A percentile compares a stretch with the other conserved stretches of the same genome.
Conservation (phyloP, 1,139 yeast species). For the Taphrina pruni region DNA sequence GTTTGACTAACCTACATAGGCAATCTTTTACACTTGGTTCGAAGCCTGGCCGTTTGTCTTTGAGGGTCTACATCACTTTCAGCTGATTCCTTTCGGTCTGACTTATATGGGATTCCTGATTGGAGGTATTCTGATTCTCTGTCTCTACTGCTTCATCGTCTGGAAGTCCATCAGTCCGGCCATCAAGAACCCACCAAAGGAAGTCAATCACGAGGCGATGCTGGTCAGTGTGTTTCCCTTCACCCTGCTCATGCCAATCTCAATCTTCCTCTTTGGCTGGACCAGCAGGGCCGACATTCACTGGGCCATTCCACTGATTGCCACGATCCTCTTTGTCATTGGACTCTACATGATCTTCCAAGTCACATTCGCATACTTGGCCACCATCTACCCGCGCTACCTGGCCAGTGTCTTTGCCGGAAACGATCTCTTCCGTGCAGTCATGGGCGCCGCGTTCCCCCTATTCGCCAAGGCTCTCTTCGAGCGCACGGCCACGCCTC, state of each 20-base stretch:
- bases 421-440: conserved; percentile 14
- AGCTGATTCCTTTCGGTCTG: conserved; percentile 10
- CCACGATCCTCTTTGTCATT: conserved; percentile 77
- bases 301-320: conserved; percentile 79
- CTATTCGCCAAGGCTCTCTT: conserved; percentile 8
- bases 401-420: conserved; percentile 19
- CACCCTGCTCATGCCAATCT: conserved; percentile 48
- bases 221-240: conserved; percentile 2
- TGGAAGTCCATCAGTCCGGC: conserved; percentile 10
- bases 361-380: conserved; percentile 8
- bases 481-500: neutral
- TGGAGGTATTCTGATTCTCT: neutral
- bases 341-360: conserved; percentile 43
- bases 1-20: neutral
- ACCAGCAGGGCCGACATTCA: conserved; percentile 65
- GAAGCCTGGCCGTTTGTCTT: conserved; percentile 11
- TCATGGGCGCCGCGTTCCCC: neutral
- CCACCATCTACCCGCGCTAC: conserved; percentile 2
- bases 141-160: conserved; percentile 1
- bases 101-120: conserved; percentile 8
- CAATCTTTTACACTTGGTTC: conserved; percentile 16
- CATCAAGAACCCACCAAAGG: conserved; percentile 3
- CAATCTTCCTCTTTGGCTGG: conserved; percentile 85
- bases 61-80: neutral
- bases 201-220: conserved; percentile 12